Conservation (phyloP, 2,329 filamentous ascomycete species). For the Pseudopithomyces chartarum region DNA sequence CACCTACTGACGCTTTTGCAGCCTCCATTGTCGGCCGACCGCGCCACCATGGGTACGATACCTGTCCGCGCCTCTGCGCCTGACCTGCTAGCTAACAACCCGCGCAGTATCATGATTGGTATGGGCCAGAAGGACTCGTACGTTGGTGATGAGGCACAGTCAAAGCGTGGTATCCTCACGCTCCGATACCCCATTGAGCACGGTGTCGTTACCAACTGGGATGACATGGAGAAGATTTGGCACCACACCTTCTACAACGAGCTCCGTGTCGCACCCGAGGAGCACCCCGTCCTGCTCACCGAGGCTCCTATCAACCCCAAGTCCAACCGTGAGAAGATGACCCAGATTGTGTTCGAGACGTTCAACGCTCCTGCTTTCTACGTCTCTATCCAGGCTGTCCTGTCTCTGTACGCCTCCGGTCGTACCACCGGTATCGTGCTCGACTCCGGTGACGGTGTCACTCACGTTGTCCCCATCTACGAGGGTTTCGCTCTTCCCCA, state of each 20-base stretch:
- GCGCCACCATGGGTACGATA: slow-evolving; percentile 97
- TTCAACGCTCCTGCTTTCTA: slow-evolving; percentile 99
- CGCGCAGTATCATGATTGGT: slow-evolving; percentile 97
- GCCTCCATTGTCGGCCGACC: slow-evolving; percentile 99
- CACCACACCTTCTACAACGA: slow-evolving; percentile 99
- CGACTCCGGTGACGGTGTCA: slow-evolving; percentile 99
- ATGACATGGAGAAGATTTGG: slow-evolving; percentile 99
- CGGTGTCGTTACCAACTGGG: slow-evolving; percentile 99
- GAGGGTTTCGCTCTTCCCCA: slow-evolving; percentile 99
- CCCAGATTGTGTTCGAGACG: slow-evolving; percentile 99
- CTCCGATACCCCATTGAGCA: slow-evolving; percentile 99
- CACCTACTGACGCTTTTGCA: slow-evolving; percentile 51
- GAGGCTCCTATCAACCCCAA: slow-evolving; percentile 99
- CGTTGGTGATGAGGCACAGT: slow-evolving; percentile 99
- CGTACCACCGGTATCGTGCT: slow-evolving; percentile 99
- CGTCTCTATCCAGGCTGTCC: slow-evolving; percentile 99
- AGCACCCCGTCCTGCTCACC: slow-evolving; percentile 98
- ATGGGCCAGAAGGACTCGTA: slow-evolving; percentile 99
- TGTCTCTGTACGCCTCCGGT: slow-evolving; percentile 99
- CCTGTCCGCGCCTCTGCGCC: slow-evolving; percentile 19
- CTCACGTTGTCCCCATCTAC: slow-evolving; percentile 99
- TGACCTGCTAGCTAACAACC: slow-evolving; percentile 45
- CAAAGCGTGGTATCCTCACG: slow-evolving; percentile 99
- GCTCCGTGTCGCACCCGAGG: slow-evolving; percentile 98
- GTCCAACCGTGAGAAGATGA: slow-evolving; percentile 99